Evolutionary conservation across 352 stramenopile species (phyloP), one percentile per base, ranked within the genome.

Genomic region (Pythium rishiriense): DNA sequence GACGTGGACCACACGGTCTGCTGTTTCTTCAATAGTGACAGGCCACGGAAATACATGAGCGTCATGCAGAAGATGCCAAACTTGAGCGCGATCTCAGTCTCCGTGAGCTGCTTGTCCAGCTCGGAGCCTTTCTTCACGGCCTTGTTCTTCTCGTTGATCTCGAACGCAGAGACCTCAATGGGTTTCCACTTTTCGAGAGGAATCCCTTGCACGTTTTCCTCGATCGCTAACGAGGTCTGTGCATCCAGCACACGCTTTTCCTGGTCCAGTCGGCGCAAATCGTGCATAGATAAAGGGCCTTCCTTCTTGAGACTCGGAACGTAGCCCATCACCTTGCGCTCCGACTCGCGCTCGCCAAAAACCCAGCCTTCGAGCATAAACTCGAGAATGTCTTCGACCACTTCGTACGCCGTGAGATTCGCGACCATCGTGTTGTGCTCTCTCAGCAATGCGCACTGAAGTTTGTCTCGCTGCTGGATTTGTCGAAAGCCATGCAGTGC

Each of bases 341-440:
- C 67, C 12, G 87, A 97, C 68, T 97, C 79, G 50, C 90, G 83
- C 73, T 98, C 94, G 5, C 96, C 96, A 70, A 99, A 98, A 54
- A 94, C 74, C 96, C 96, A 99, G 3, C 96, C 96, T 80, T 98
- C 96, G 17, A 98, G 76, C 96, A 99, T 98, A 35, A 74, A 97
- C 46, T 97, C 83, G 7, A 99, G 77, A 21, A 98, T 90, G 43
- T 97, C 88, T 35, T 98, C 93, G n/a, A 98, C 82, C 19, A 98
- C 84, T 58, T 98, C 94, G 21, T 76, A 67, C 1, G 93, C 79
- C 9, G 90, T 84, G n/a, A 97, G 71, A 45, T 84, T 74, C 2
- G 90, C 87, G 17, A 98, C 81, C 12, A 98, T 72, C 4, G 79
- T 39, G 37, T 96, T 91, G 62, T 96, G 93, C 61, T 98, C 91